Base-by-base conservation (phyloP, 768 basidiomycete species). In the Terana coerulea region DNA sequence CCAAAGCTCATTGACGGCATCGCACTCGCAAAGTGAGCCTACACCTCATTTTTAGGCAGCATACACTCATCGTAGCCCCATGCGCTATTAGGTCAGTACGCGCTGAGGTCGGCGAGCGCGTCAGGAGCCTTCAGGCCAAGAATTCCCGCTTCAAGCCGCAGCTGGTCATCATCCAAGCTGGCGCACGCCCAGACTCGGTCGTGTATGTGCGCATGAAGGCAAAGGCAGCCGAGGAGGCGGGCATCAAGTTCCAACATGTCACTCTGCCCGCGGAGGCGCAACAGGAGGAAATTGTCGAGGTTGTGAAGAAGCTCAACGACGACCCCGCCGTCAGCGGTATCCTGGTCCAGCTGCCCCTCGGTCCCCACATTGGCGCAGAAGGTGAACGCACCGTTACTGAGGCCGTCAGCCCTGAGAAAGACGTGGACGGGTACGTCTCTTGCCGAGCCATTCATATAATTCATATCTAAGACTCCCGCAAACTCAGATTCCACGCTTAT, bases 181-280 rank as follows among this genome's bases (percentile, higher is more conserved):
- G 97, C 48, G 82, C 85, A 26, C 87, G 91, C 52, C 84, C 92
- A 19, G 95, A 98, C 67, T 98, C 95, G 5, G 73, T 77, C 17
- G 85, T 86, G 35, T 99, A 99, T 70, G 86, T 99, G 59, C 91
- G 92, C 63, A 98, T 98, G 95, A 99, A 99, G 72, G 76, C 81
- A 36, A 98, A 95, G 69, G 97, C 97, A 10, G 90, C 94, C 10
- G 83, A 92, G 61, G 92, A 98, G 71, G 86, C 90, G 58, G 95
- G 97, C 53, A 90, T 98, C 72, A 80, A 77, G 53, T 87, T 89
- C 68, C 81, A 84, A 47, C 92, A 98, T 65, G 73, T 98, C 65
- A 73, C 74, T 45, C 67, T 93, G 15, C 76, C 86, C n/a, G 81
- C 76, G 36, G 80, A 82, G 41, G 75, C 81, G n/a, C 72, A 78